These are phyloP conservation scores for Neltuma alba DNA, from an alignment of 306 rosid genomes.

Conservation along the genomic window DNA sequence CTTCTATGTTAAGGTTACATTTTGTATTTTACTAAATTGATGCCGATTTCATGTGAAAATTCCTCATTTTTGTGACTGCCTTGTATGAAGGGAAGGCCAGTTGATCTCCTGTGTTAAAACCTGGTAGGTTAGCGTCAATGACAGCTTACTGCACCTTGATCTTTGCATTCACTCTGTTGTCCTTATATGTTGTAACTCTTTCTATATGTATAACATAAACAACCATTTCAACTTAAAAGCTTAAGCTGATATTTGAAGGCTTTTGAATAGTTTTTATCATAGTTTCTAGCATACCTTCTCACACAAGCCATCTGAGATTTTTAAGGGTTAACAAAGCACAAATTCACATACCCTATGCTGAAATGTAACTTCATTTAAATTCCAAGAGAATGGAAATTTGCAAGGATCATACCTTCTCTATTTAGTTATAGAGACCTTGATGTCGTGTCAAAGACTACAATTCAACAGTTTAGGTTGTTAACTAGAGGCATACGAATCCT, in stretches of 20 bases:
- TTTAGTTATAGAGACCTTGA: too few species aligned
- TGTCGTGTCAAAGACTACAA: too few species aligned
- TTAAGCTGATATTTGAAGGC: too few species aligned
- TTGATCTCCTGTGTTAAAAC: background rate
- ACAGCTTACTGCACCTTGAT: background rate
- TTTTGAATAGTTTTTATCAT: too few species aligned
- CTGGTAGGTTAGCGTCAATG: background rate
- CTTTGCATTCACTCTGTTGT: background rate
- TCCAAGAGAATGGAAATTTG: too few species aligned
- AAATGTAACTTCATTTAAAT: too few species aligned
- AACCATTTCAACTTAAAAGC: background rate
- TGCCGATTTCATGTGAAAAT: slow-evolving; percentile 4
- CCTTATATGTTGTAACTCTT: background rate
- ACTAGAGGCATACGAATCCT: background rate
- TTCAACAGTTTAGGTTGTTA: background rate
- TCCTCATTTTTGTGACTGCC: background rate
- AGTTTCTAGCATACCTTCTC: too few species aligned
- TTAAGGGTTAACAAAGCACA: too few species aligned
- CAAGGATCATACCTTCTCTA: too few species aligned
- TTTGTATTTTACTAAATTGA: slow-evolving; percentile 2
- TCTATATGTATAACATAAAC: background rate
- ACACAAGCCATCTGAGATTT: too few species aligned
- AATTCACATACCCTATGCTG: too few species aligned
- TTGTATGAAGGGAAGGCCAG: background rate
- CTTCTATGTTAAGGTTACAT: background rate